Base-by-base conservation (phyloP, 495 filamentous ascomycete genomes). In the Trichoderma parareesei region DNA sequence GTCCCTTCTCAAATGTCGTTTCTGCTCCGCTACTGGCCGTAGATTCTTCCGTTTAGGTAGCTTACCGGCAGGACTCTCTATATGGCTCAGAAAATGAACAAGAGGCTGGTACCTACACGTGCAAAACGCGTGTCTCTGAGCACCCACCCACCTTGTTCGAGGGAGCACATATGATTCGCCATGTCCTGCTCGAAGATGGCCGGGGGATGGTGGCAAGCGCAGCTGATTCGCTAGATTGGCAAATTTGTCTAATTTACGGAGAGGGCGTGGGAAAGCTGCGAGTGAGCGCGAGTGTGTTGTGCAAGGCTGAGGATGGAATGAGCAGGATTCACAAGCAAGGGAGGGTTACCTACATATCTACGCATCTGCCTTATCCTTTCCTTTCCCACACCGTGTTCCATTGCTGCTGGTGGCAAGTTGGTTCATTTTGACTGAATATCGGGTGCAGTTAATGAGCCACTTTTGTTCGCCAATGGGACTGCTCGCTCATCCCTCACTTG, bases 211-310 rank as follows among this genome's bases (percentile, higher is more conserved):
- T 27, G 27, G 27, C 27, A 8, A 57, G 53, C 7, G 53, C 27
- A 2, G 27, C 27, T 57, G 53, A 57, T 57, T 57, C 37, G 53
- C 53, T 57, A 27, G 8, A 16, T 33, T n/a, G 53, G 53, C 53
- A 57, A 57, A 57, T 57, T 57, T 27, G 27, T 27, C 37, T 57
- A 57, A 57, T 57, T 57, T 57, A 57, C 53, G 53, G 53, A 10
- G 53, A 57, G 20, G 27, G n/a, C 10, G 9, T 11, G n/a, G n/a
- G 27, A 14, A 5, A 10, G 46, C 46, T 49, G 46, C 46, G 9
- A 49, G 46, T 49, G 16, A 18, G 46, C 27, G 27, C 2, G 27
- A 27, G 27, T 27, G 27, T 27, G 46, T 18, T 5, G 6, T 41
- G 6, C 0, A 7, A 7, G 11, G 40, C 40, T 11, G 6, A 41